Conservation (phyloP, 768 basidiomycete species). For the Pilatotrama ljubarskyi region DNA sequence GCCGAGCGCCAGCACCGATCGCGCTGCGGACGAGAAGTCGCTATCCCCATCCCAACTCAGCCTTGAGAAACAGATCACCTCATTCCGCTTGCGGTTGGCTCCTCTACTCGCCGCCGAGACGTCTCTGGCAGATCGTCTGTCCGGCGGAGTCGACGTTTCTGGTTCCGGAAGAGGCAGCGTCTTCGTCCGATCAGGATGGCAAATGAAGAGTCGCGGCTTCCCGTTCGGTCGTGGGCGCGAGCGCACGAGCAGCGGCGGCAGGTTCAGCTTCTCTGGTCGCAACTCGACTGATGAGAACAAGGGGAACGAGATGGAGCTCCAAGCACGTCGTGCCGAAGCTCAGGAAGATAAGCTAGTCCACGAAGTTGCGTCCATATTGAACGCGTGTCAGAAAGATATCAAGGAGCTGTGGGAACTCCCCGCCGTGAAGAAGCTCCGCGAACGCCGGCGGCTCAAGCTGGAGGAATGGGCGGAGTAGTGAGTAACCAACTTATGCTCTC, state of each 20-base stretch:
- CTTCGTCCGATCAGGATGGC: slow-evolving; percentile 82
- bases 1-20: slow-evolving; percentile 3
- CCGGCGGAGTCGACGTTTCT: slow-evolving; percentile 69
- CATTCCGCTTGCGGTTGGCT: slow-evolving; percentile 57
- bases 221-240: slow-evolving; percentile 34
- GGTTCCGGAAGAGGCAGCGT: slow-evolving; percentile 73
- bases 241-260: slow-evolving; percentile 32
- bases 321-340: slow-evolving; percentile 35
- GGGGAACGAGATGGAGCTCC: slow-evolving; percentile 28
- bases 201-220: slow-evolving; percentile 56
- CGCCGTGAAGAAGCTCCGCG: slow-evolving; percentile 66
- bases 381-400: slow-evolving; percentile 62
- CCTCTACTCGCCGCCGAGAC: slow-evolving; percentile 62
- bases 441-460: slow-evolving; percentile 67
- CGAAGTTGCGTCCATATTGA: slow-evolving; percentile 61
- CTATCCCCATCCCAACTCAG: slow-evolving; percentile 20
- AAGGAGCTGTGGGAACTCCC: slow-evolving; percentile 72
- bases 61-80: slow-evolving; percentile 25
- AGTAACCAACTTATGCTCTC: slow-evolving; percentile 31
- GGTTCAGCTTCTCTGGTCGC: slow-evolving; percentile 28
- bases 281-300: slow-evolving; percentile 29
- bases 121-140: slow-evolving; percentile 68
- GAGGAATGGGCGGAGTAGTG: slow-evolving; percentile 92
- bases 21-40: slow-evolving; percentile 6
- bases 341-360: slow-evolving; percentile 57